Evolutionary conservation across 768 basidiomycete genomes (phyloP), one percentile per base, ranked within the genome.

Genomic region (Trametes maxima): DNA sequence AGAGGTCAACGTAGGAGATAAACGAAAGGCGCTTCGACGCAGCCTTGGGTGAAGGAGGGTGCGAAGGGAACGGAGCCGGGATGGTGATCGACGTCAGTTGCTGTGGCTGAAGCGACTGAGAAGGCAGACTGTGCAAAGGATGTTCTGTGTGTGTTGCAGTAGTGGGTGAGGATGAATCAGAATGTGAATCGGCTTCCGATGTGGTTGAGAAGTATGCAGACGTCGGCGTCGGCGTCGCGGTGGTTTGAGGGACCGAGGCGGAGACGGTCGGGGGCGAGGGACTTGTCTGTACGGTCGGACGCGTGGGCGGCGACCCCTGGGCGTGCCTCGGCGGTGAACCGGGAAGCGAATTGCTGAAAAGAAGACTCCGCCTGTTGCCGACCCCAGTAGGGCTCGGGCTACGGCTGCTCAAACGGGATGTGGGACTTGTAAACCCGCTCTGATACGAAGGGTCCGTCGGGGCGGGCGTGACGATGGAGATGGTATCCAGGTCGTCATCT

Each of bases 1-100:
- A 84, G 2, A 95, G 81, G 73, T 95, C 94, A 25, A 88, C 83
- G 73, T 95, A 95, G 3, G 92, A 90, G 75, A 95, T 83, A 79
- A 95, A 96, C 0, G 92, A 94, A 12, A 94, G 83, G 2, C 92
- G 87, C 67, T 94, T 92, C 28, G 78, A 77, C 2, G 79, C 73
- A 54, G 80, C 67, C 50, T 79, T 77, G 5, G 85, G 81, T 12
- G 83, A 83, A 19, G 83, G 78, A 10, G 79, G 77, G 55, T 68
- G 68, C 17, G 70, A 59, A 55, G 69, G 60, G 58, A 71, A 63
- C 39, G 72, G 62, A 25, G 70, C 59, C 36, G 72, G 67, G 53
- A 69, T 54, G 50, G 66, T 59, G 64, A 67, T 57, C 60, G 67
- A 58, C 37, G 68, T 51, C 50, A 71, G 57, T 37, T 60, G 69